Evolutionary conservation across 805 yeast genomes (phyloP), one percentile per base, ranked within the genome.

Genomic region (Ogataea corticis): DNA sequence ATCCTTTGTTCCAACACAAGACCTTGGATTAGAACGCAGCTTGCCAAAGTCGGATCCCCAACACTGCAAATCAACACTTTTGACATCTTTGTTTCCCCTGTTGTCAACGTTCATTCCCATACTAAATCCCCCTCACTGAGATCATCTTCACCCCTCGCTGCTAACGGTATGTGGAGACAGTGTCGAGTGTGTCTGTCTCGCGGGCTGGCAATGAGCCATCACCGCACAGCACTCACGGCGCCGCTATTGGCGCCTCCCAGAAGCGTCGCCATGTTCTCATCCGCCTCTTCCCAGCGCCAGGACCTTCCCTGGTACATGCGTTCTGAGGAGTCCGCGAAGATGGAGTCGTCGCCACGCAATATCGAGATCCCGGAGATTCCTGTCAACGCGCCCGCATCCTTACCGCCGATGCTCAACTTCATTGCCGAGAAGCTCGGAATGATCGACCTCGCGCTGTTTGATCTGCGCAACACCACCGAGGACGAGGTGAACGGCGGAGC

Each of bases 391-490:
- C 96, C 96, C 0, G 57, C 53, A 0, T 60, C 78, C 1, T 55
- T 90, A 7, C 58, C 61, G 28, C 63, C 65, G 2, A 61, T 85
- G 9, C 57, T 82, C 10, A 56, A 69, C 5, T 70, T 75, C 42
- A 59, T 86, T 45, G 76, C 79, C 3, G 62, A 70, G 5, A 82
- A 85, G 28, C 73, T 86, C 48, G 96, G 96, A 9, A 66, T 91
- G 31, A 66, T 68, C 3, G 82, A 88, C 45, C 58, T 91, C 27
- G 62, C 68, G 31, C 61, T 90, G 1, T 79, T 87, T 52, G 96
- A 91, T 57, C 66, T 85, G 47, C 69, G 83, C 29, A 60, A 70
- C 18, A 62, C 65, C 5, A 62, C 66, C 9, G 64, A 57, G 2
- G 42, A 35, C 4, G 41, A 49, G 15, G 48, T 48, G 23, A 56